Evolutionary conservation across 2,329 filamentous ascomycete species (phyloP), one percentile per base, ranked within the genome.

Genomic region (Exophiala sideris): DNA sequence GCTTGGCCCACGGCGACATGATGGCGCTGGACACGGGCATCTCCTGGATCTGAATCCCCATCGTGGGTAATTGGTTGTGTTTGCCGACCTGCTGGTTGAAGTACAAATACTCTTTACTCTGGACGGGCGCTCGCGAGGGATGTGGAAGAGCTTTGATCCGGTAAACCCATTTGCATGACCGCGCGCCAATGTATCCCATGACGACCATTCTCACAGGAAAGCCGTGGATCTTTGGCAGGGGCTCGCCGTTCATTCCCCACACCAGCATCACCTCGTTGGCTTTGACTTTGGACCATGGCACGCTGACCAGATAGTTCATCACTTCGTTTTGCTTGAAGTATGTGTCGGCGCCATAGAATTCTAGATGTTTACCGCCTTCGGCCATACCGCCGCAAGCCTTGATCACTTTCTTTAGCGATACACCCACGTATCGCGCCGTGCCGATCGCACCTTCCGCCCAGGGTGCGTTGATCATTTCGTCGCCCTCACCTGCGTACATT

Each of bases 221-320:
- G 0, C 85, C 85, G 56, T 88, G 86, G 54, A 87, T 86, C 9
- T 74, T 76, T 0, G 85, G 85, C 0, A 88, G 71, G 0, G 76
- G 75, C 56, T 85, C 72, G 4, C 80, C 84, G 59, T 88, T 88
- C 85, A 88, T 88, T 63, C 87, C 82, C 84, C 84, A 88, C 0
- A 81, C 82, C 0, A 88, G 73, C 50, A 88, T 73, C 0, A 88
- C 85, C 63, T 88, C 83, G 58, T 86, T 79, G 7, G 76, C 70
- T 60, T 83, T 85, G 44, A 87, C 84, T 67, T 89, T 89, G 5
- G 79, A 77, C 73, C 78, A 85, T 0, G 86, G 86, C 0, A 88
- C 82, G 11, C 77, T 82, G 45, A 88, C 83, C 16, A 80, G 74
- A 62, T 88, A 89, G 67, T 89, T 89, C 71, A 80, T 81, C 0